These are phyloP conservation scores for Aeschynomene evenia DNA, from an alignment of 306 rosid species.

Conservation along the genomic window DNA sequence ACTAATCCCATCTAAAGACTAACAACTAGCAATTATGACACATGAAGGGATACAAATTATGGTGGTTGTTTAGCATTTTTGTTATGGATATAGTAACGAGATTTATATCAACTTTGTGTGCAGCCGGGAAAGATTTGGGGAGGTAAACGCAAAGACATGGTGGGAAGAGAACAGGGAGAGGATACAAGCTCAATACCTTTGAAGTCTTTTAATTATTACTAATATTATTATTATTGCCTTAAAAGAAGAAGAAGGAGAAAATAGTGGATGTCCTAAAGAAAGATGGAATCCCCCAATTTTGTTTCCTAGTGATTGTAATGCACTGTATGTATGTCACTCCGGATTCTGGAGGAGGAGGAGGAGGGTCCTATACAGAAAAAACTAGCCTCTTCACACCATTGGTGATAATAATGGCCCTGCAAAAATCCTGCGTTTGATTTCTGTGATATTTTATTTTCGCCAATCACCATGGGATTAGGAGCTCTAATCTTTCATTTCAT, in stretches of 20 bases:
- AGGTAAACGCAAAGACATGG: conserved; percentile 73
- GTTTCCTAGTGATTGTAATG: conserved; percentile 22
- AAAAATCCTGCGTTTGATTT: background rate
- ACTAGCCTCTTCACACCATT: conserved; percentile 11
- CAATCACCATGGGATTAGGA: conserved; percentile 26
- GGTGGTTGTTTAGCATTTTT: no score
- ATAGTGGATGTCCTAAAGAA: conserved; percentile 7
- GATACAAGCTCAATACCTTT: conserved; percentile 79
- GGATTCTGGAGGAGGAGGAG: conserved; percentile 6
- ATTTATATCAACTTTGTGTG: conserved; percentile 14
- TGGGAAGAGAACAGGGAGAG: conserved; percentile 92
- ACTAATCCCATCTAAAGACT: no score
- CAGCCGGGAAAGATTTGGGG: conserved; percentile 89
- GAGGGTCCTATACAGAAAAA: conserved; percentile 27
- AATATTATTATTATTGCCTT: background rate
- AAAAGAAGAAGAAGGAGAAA: no score
- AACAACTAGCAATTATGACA: no score
- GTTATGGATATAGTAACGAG: no score
- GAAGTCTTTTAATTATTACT: no score
- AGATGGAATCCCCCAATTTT: conserved; percentile 37
- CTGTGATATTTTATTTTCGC: conserved; percentile 27
- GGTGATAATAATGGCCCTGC: no score
- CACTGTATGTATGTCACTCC: background rate
- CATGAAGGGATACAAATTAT: no score
- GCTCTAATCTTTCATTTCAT: background rate